A percentile compares a stretch with the other conserved stretches of the same genome.
Conservation (phyloP, 176 grass and related monocot genomes). For the Carex parvula region DNA sequence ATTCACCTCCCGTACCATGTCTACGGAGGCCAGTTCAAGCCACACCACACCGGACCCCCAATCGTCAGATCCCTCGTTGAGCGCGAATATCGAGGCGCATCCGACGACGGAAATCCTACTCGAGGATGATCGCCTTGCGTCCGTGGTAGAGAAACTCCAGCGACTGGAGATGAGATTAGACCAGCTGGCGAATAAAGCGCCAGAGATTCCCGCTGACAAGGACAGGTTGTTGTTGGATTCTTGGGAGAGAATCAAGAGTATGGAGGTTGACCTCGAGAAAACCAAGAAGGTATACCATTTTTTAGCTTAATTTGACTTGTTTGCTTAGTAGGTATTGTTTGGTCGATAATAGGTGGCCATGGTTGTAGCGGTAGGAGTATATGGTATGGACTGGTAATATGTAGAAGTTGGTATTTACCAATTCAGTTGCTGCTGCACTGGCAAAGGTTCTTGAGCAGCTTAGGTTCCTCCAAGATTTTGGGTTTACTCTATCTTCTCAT, state of each 20-base stretch:
- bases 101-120: conserved; percentile 31
- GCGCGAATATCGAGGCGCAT: conserved; percentile 32
- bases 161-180: conserved; percentile 64
- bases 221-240: conserved; percentile 63
- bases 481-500: neutral
- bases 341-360: neutral
- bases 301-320: neutral
- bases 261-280: conserved; percentile 71
- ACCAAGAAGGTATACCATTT: conserved; percentile 58
- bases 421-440: neutral
- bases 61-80: conserved; percentile 24
- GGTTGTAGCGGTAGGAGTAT: neutral
- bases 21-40: conserved; percentile 14
- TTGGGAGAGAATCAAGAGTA: conserved; percentile 76
- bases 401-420: neutral
- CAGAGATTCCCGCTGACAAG: conserved; percentile 64
- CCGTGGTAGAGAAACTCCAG: conserved; percentile 65
- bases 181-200: conserved; percentile 51
- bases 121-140: conserved; percentile 37
- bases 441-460: neutral
- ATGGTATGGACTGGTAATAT: neutral
- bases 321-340: neutral
- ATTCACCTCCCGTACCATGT: conserved; percentile 18
- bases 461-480: neutral
- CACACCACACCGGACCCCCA: conserved; percentile 13